These are phyloP conservation scores for Arthrobotrys sphaeroides DNA, from an alignment of 2,329 filamentous ascomycete genomes.

Conservation along the genomic window DNA sequence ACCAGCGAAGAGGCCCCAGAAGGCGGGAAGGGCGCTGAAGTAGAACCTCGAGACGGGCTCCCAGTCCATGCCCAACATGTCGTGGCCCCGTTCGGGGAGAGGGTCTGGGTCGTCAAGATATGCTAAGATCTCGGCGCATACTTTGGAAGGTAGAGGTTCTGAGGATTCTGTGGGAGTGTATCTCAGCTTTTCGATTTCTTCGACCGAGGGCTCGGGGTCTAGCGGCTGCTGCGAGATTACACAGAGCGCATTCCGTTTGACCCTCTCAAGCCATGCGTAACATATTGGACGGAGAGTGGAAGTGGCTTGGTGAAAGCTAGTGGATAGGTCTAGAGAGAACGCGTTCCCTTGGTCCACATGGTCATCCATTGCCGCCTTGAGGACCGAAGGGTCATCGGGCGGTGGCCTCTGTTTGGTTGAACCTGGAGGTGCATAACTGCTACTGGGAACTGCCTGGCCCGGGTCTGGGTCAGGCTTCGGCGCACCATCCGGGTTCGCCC, in stretches of 20 bases:
- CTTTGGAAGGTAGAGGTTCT: constrained; percentile 22
- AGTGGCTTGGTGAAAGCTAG: constrained; percentile 38
- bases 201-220: constrained; percentile 22
- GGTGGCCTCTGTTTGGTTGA: not conserved
- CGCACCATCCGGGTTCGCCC: constrained; percentile 27
- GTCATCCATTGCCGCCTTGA: constrained; percentile 30
- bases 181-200: constrained; percentile 38
- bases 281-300: constrained; percentile 34
- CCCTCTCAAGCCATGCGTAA: constrained; percentile 27
- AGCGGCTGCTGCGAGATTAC: constrained; percentile 9
- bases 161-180: constrained; percentile 36
- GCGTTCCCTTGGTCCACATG: constrained; percentile 32
- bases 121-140: constrained; percentile 21
- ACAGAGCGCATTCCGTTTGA: constrained; percentile 42
- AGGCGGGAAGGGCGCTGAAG: constrained; percentile 24
- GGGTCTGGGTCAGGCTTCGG: not conserved
- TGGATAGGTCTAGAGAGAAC: not conserved
- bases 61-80: constrained; percentile 38
- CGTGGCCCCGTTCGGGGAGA: constrained; percentile 33
- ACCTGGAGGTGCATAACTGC: not conserved
- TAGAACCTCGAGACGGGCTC: constrained; percentile 29
- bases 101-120: constrained; percentile 24
- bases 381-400: not conserved
- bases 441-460: not conserved
- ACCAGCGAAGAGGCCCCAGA: constrained; percentile 45